Percentiles rank a stretch among this genome's conserved stretches.
These are phyloP conservation scores for Wallacemonas sp. DNA, from an alignment of 208 protist genomes.

Conservation along the genomic window DNA sequence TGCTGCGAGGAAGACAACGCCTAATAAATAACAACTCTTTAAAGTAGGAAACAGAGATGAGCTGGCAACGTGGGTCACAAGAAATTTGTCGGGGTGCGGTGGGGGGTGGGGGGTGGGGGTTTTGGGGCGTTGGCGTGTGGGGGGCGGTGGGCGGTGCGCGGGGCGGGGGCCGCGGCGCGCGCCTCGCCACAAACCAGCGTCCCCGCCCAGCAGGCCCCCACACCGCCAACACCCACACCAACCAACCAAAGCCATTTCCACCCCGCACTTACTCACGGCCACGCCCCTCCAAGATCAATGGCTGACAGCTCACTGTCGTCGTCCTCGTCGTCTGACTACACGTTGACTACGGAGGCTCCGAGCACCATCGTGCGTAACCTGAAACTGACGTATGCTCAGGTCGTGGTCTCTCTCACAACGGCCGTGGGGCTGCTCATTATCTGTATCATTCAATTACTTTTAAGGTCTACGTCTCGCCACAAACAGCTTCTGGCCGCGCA, in stretches of 20 bases:
- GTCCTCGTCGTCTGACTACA: background rate
- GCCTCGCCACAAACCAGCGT: too few relatives aligned
- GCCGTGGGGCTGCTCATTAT: constrained; percentile 64
- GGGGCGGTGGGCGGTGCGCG: too few relatives aligned
- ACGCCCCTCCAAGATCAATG: background rate
- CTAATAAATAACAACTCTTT: too few relatives aligned
- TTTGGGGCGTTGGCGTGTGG: too few relatives aligned
- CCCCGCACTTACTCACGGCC: background rate
- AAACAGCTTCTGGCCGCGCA: constrained; percentile 47
- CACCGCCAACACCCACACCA: background rate
- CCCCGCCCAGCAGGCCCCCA: too few relatives aligned
- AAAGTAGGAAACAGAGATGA: too few relatives aligned
- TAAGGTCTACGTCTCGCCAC: constrained; percentile 49
- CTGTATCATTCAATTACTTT: constrained; percentile 55
- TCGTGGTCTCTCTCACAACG: constrained; percentile 71
- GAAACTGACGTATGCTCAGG: constrained; percentile 64
- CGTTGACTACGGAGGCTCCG: background rate
- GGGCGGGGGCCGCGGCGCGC: too few relatives aligned
- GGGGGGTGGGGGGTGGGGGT: too few relatives aligned
- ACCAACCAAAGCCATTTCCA: background rate
- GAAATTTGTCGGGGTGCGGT: too few relatives aligned
- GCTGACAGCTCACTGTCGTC: background rate
- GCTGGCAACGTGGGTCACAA: too few relatives aligned
- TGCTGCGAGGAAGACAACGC: too few relatives aligned
- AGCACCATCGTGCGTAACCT: background rate